Evolutionary conservation across 495 filamentous ascomycete genomes (phyloP), one percentile per base, ranked within the genome.

Genomic region (Xylaria grammica): DNA sequence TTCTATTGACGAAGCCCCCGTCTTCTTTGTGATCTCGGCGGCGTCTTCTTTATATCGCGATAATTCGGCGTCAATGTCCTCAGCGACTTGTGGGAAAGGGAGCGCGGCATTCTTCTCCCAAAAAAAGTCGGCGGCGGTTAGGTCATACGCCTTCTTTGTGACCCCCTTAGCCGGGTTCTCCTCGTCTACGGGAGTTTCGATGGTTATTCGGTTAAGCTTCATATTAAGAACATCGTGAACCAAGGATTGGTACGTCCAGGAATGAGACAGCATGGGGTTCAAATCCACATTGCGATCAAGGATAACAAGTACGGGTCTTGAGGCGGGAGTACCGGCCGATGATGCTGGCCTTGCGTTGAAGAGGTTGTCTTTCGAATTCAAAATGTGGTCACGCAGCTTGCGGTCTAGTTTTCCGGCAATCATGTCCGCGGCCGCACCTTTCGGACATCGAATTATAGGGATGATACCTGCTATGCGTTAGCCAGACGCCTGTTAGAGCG

Each of bases 261-360:
- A 97, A 77, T 99, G 95, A 24, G 94, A 97, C 1, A 98, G 84
- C 96, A 98, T 98, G n/a, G 96, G 93, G 62, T 97, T 92, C 38
- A 98, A 75, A 76, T 99, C 95, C 24, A 99, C 89, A 65, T 96
- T 98, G 63, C 95, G 90, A 77, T 98, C 95, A 48, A 97, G 88
- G 54, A 97, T 88, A 62, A 97, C 84, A 57, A 97, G 84, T 0
- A 96, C 91, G 0, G 94, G 94, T 30, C 93, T 82, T 22, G 91
- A 89, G 3, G 86, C 85, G 1, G 89, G 84, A 1, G 90, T 87
- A 17, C 80, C 76, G 19, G 79, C 66, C 3, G 78, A 77, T 17
- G 76, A 77, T 22, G 71, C 62, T 1, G 78, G 68, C 20, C 80
- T 76, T 7, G 75, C 60, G 56, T 77, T 75, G 76, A 97, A 97